Evolutionary conservation across 1,284 basidiomycete species (phyloP).

Genomic region (Ceratobasidium theobromae): DNA sequence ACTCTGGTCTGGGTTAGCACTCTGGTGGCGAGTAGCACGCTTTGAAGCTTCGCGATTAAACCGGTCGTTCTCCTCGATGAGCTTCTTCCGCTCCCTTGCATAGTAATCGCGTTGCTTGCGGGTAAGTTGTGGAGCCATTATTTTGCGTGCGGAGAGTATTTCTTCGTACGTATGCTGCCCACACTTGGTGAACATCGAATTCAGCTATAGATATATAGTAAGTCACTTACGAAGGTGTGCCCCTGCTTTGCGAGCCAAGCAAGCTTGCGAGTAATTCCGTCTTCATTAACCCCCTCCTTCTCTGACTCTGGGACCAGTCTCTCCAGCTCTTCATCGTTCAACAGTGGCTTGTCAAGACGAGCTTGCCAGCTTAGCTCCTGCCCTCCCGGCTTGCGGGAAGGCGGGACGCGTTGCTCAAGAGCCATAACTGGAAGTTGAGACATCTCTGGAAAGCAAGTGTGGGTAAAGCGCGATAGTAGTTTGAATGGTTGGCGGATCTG

Average conservation of each 20-base stretch:
- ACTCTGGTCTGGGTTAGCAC: neutral
- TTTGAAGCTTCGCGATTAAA: neutral
- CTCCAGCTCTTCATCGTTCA: neutral
- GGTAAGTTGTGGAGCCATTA: neutral
- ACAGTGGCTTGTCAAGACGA: no score
- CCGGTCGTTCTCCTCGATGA: neutral
- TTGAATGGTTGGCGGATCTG: neutral
- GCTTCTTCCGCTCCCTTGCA: neutral
- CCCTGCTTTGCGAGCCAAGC: conserved; percentile 22
- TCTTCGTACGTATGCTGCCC: conserved; percentile 11
- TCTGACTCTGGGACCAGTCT: conserved; percentile 1
- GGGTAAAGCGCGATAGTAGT: neutral
- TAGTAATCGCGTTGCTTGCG: neutral
- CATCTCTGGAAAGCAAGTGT: neutral
- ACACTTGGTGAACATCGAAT: neutral
- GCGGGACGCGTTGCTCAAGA: neutral
- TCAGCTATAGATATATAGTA: neutral
- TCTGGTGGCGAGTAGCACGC: neutral
- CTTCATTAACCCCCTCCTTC: neutral
- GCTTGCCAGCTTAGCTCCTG: no score
- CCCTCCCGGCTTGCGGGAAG: neutral
- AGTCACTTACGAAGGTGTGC: neutral
- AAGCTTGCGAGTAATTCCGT: conserved; percentile 16
- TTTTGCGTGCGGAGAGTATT: neutral
- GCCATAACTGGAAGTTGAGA: conserved; percentile 9